Base-by-base conservation (phyloP, 2,329 filamentous ascomycete genomes). In the Ophiognomonia clavigignenti-juglandacearum region DNA sequence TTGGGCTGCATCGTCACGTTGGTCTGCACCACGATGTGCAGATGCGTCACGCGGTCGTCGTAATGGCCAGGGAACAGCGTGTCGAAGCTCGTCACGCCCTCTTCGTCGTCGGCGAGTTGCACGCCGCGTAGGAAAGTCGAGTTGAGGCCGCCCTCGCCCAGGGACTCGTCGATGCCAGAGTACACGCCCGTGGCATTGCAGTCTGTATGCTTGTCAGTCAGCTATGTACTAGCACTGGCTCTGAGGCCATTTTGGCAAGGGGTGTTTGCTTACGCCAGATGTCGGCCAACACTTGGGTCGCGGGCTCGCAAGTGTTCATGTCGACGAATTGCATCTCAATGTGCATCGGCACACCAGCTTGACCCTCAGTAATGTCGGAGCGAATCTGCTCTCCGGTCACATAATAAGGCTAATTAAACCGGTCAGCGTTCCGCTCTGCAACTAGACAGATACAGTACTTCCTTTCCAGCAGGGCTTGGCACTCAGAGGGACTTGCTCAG, bases 101-200 rank as follows among this genome's bases (percentile, higher is more conserved):
- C 74, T 36, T 74, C 69, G 2, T 57, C 51, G 51, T 76, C 66
- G 1, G 70, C 70, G 11, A 62, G 57, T 55, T 73, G 69, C 36
- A 75, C 66, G 26, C 74, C 74, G 3, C 74, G 70, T 5, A 76
- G 63, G 59, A 65, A 76, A 13, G 70, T 74, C 2, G 64, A 64
- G n/a, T 63, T 61, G 41, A 68, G 53, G 1, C 65, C 67, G 44
- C 56, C 56, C 58, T 66, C 45, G 50, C 58, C 54, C 3, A 48
- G 47, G 13, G 54, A 55, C 39, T 47, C 55, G 20, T 47, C 45
- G 39, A 65, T 60, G 23, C 63, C 60, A 41, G 64, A 69, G 61
- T 74, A 74, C 16, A 63, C 61, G 35, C 71, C 71, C 0, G 67
- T 72, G 32, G 68, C 64, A 52, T 73, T 73, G 59, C 68, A 70